phyloP scores from a whole-genome alignment of 805 yeast species.

The Candida xyloterini region DNA sequence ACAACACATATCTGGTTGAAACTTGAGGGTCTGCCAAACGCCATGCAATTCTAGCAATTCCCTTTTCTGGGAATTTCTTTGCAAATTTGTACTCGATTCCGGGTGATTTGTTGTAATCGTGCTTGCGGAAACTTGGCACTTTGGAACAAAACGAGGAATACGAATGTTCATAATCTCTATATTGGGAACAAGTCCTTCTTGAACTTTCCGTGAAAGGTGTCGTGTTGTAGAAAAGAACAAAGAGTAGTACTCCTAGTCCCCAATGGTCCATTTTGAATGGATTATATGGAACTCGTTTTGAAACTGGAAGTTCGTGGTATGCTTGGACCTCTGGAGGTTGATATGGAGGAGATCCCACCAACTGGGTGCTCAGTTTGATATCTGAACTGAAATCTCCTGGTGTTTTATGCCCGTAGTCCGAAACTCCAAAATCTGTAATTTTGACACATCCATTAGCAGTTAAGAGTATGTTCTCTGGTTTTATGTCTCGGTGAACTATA shows the following conservation, averaged over 20 bases:
- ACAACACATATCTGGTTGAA: conserved; percentile 54
- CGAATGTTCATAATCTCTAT: conserved; percentile 50
- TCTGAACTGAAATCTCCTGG: conserved; percentile 51
- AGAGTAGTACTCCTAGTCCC: conserved; percentile 71
- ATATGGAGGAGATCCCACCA: conserved; percentile 84
- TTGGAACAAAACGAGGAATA: conserved; percentile 36
- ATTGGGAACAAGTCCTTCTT: conserved; percentile 38
- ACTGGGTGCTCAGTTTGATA: conserved; percentile 41
- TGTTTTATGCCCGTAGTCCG: conserved; percentile 61
- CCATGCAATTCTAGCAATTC: conserved; percentile 76
- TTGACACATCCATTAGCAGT: conserved; percentile 56
- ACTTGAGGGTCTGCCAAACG: conserved; percentile 67
- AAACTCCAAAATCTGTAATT: conserved; percentile 92
- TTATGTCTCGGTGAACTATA: conserved; percentile 90
- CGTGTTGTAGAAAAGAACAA: conserved; percentile 55
- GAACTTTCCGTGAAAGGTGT: conserved; percentile 61
- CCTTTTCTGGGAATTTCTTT: conserved; percentile 54
- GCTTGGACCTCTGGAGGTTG: conserved; percentile 77
- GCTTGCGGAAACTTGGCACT: conserved; percentile 44
- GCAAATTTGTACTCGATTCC: conserved; percentile 73
- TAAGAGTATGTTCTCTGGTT: conserved; percentile 88
- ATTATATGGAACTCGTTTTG: conserved; percentile 42
- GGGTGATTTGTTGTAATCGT: conserved; percentile 52
- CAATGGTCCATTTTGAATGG: conserved; percentile 74
- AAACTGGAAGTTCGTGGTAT: conserved; percentile 37